Base-by-base conservation (phyloP, 768 basidiomycete genomes). In the Phanerochaete carnosa region DNA sequence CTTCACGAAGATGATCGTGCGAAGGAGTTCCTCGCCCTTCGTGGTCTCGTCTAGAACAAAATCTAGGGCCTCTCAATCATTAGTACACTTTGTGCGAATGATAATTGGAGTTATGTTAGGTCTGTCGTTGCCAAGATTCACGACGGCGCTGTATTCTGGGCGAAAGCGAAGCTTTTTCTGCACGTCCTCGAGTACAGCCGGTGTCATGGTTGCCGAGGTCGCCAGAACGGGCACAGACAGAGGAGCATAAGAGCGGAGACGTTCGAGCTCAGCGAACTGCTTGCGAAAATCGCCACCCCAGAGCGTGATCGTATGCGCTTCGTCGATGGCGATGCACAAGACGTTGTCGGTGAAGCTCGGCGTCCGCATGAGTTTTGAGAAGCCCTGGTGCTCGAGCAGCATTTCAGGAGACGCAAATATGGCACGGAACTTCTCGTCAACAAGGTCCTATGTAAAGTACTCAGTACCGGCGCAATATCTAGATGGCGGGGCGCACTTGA, bases 231-330 rank as follows among this genome's bases (percentile, higher is more conserved):
- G 74, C 12, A 72, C 66, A 13, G 65, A 46, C 1, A 67, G 53
- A 0, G 74, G 70, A 19, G 77, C 46, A 26, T 74, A 70, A 70
- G 73, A 63, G 0, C 72, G 73, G 4, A 77, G 60, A 15, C 65
- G 65, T 0, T 61, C 63, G 3, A 78, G 66, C 28, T 71, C 37
- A 9, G 49, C 62, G 61, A 76, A 79, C 0, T 58, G 47, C 9
- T 64, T 61, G 0, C 76, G 71, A 65, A 78, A 78, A 28, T 68
- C 70, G 1, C 73, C 73, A 23, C 46, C 57, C 74, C 75, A 76
- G 45, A 73, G 68, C 2, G 67, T 49, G 29, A 72, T 76, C 45
- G 75, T 78, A 54, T 79, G 79, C 0, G 74, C 75, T 55, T 80
- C 75, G 56, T 77, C 77, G 23, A 79, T 58, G 25, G 79, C 66